A percentile compares a stretch with the other conserved stretches of the same genome.
Evolutionary conservation across 1,139 yeast genomes (phyloP).

Genomic region (Pichia sp.): DNA sequence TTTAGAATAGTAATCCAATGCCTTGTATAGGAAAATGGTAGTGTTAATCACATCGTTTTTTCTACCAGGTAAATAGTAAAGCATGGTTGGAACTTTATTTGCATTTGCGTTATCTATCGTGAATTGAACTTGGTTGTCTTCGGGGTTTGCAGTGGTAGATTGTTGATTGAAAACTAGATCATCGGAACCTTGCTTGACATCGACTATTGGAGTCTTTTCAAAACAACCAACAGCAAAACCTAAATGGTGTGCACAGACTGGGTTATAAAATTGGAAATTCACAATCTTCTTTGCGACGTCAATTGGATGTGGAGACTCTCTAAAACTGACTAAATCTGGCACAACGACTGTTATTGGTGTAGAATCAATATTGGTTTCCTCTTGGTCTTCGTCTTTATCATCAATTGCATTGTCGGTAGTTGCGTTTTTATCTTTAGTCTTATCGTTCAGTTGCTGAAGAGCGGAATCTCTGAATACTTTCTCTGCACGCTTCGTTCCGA

Average conservation of each 20-base stretch:
- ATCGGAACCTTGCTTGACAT: constrained; percentile 37
- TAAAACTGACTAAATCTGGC: constrained; percentile 62
- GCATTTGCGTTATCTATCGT: constrained; percentile 29
- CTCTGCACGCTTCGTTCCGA: constrained; percentile 34
- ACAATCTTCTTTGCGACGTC: constrained; percentile 75
- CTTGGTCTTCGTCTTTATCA: constrained; percentile 35
- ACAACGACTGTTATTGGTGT: constrained; percentile 69
- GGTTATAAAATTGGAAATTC: constrained; percentile 77
- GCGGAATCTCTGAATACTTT: constrained; percentile 27
- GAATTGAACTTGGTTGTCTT: constrained; percentile 8
- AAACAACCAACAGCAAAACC: constrained; percentile 97
- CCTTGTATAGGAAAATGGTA: constrained; percentile 71
- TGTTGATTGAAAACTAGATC: constrained; percentile 20
- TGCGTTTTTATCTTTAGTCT: constrained; percentile 4
- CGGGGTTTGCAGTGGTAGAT: constrained; percentile 30
- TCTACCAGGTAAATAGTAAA: constrained; percentile 59
- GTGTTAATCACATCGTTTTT: constrained; percentile 66
- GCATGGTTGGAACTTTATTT: constrained; percentile 48
- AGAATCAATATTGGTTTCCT: constrained; percentile 29
- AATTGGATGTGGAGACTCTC: constrained; percentile 51
- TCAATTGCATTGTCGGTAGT: constrained; percentile 10
- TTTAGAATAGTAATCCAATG: constrained; percentile 78
- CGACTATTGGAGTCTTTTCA: constrained; percentile 53
- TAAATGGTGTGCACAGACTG: constrained; percentile 92
- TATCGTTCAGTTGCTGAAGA: constrained; percentile 33